Percentiles rank a stretch among this genome's conserved stretches.
Evolutionary conservation across 1,284 basidiomycete genomes (phyloP).

Genomic region (Fomitopsis schrenkii): DNA sequence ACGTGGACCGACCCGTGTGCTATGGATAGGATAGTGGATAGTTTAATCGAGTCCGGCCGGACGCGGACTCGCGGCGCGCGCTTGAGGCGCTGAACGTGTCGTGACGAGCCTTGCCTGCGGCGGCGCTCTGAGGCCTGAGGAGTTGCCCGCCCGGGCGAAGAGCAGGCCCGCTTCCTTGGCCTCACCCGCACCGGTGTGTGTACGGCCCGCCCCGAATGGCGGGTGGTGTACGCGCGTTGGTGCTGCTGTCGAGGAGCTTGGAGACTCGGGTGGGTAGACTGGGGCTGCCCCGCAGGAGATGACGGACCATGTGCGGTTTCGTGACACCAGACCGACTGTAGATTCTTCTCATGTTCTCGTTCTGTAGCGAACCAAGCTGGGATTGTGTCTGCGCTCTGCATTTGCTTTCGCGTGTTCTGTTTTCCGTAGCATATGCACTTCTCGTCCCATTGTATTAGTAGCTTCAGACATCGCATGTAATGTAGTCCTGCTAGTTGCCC

Average conservation of each 20-base stretch:
- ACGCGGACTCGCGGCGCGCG: neutral
- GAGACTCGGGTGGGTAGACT: neutral
- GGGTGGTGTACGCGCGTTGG: neutral
- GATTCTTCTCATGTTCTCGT: neutral
- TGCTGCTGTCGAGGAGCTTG: neutral
- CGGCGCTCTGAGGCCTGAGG: neutral
- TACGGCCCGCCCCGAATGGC: no score
- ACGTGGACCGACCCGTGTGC: neutral
- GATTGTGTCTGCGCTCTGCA: slow-evolving; percentile 2
- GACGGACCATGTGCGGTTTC: neutral
- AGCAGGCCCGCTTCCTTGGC: neutral
- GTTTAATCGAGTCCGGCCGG: neutral
- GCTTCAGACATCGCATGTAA: neutral
- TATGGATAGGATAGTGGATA: neutral
- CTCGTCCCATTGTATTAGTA: neutral
- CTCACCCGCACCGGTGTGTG: neutral
- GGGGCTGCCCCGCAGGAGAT: neutral
- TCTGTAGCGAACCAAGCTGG: slow-evolving; percentile 2
- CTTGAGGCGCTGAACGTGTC: neutral
- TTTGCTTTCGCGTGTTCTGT: neutral
- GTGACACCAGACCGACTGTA: neutral
- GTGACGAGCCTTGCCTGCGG: neutral
- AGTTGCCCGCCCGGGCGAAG: neutral
- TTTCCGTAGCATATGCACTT: slow-evolving; percentile 2
- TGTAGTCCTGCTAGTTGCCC: neutral